phyloP scores from a whole-genome alignment of 1,139 yeast species.

The Pichiaceae sp. region DNA sequence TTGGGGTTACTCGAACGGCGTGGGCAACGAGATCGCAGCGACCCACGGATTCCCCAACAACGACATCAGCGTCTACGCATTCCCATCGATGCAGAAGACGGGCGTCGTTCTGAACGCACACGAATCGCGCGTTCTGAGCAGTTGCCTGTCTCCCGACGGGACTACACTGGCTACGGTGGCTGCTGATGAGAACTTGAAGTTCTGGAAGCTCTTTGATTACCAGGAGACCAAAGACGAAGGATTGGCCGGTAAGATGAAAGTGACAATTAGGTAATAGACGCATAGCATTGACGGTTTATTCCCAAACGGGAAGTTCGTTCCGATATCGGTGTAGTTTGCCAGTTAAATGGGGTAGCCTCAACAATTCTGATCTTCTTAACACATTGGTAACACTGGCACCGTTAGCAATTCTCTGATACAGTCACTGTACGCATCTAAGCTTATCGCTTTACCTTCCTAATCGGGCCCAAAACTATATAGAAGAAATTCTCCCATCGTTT shows the following conservation, averaged over 20 bases:
- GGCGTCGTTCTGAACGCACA: conserved; percentile 87
- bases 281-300: no score
- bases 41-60: conserved; percentile 94
- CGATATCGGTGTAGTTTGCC: no score
- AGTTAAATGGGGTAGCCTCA: no score
- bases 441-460: background rate
- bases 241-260: conserved; percentile 2
- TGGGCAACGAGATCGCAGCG: conserved; percentile 81
- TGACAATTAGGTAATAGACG: conserved; percentile 1
- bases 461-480: background rate
- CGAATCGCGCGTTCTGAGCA: conserved; percentile 77
- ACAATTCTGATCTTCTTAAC: no score
- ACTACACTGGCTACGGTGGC: conserved; percentile 90
- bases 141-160: conserved; percentile 85
- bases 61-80: conserved; percentile 74
- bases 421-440: no score
- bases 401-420: no score
- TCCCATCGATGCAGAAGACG: conserved; percentile 79
- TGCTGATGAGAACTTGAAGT: conserved; percentile 92
- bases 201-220: conserved; percentile 82
- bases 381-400: no score
- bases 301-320: no score
- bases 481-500: background rate
- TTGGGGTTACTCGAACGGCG: conserved; percentile 75
- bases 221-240: conserved; percentile 22